Evolutionary conservation across 2,329 filamentous ascomycete genomes (phyloP).

Genomic region (Aschersonia sp.): DNA sequence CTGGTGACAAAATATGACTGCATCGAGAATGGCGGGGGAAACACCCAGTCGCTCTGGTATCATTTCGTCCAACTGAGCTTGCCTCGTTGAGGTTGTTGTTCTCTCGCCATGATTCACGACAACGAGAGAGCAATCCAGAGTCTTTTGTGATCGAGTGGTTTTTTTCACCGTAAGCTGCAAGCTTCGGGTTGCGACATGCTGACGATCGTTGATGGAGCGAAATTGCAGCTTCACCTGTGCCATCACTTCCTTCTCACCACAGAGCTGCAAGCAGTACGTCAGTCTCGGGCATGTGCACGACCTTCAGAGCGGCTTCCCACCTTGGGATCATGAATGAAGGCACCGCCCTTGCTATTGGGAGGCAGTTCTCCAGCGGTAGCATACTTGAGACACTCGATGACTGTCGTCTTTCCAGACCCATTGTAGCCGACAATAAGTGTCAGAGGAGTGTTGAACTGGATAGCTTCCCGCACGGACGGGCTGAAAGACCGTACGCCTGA

Average conservation of each 20-base stretch:
- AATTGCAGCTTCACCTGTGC: slow-evolving; percentile 89
- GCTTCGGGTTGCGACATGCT: slow-evolving; percentile 71
- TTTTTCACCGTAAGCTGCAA: slow-evolving; percentile 82
- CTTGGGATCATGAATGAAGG: slow-evolving; percentile 96
- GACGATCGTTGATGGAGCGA: slow-evolving; percentile 59
- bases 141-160: slow-evolving; percentile 59
- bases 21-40: slow-evolving; percentile 76
- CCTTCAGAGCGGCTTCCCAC: slow-evolving; percentile 20
- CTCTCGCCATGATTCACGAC: slow-evolving; percentile 70
- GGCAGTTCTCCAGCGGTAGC: slow-evolving; percentile 88
- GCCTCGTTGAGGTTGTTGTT: slow-evolving; percentile 62
- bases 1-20: slow-evolving; percentile 97
- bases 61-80: slow-evolving; percentile 67
- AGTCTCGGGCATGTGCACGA: not conserved
- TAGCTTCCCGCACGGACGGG: slow-evolving; percentile 57
- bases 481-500: slow-evolving; percentile 76
- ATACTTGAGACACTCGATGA: slow-evolving; percentile 98
- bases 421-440: slow-evolving; percentile 96
- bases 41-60: slow-evolving; percentile 82
- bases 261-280: slow-evolving; percentile 32
- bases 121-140: slow-evolving; percentile 65
- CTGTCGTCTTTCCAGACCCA: slow-evolving; percentile 95
- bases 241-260: slow-evolving; percentile 74
- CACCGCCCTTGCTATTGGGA: slow-evolving; percentile 77
- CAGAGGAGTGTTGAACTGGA: slow-evolving; percentile 78